These are phyloP conservation scores for Pilobolus umbonatus DNA, from an alignment of 192 early-diverging fungal genomes.

Conservation along the genomic window DNA sequence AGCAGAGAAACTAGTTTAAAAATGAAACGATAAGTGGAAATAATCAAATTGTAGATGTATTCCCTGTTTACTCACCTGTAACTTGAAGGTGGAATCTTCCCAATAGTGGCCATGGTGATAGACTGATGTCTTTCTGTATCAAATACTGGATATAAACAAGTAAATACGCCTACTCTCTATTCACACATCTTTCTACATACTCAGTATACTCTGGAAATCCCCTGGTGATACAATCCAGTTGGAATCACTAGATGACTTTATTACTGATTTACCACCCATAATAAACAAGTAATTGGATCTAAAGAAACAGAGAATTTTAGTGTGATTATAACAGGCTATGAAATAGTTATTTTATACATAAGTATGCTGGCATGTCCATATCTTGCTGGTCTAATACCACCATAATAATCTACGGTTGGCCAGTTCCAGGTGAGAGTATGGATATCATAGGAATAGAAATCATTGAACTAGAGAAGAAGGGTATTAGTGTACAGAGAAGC, in stretches of 20 bases:
- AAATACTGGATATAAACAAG: conserved; percentile 8
- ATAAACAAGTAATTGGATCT: conserved; percentile 11
- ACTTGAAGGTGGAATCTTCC: conserved; percentile 8
- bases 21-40: conserved; percentile 1
- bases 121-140: conserved; percentile 9
- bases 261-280: conserved; percentile 14
- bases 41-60: background rate
- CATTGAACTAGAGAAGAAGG: conserved; percentile 7
- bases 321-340: no score
- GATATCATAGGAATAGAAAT: conserved; percentile 19
- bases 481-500: background rate
- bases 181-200: background rate
- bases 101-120: conserved; percentile 20
- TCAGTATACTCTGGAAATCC: conserved; percentile 18
- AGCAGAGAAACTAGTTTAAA: conserved; percentile 2
- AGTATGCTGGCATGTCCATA: conserved; percentile 18
- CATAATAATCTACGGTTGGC: conserved; percentile 10
- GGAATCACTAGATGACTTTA: background rate
- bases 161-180: background rate
- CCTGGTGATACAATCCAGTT: conserved; percentile 1
- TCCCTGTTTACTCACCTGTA: background rate
- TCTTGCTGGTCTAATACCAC: conserved; percentile 17
- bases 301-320: conserved; percentile 8
- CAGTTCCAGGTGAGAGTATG: conserved; percentile 12
- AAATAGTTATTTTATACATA: conserved; percentile 6